phyloP scores from a whole-genome alignment of 805 yeast species.

The Myxozyma neglecta region DNA sequence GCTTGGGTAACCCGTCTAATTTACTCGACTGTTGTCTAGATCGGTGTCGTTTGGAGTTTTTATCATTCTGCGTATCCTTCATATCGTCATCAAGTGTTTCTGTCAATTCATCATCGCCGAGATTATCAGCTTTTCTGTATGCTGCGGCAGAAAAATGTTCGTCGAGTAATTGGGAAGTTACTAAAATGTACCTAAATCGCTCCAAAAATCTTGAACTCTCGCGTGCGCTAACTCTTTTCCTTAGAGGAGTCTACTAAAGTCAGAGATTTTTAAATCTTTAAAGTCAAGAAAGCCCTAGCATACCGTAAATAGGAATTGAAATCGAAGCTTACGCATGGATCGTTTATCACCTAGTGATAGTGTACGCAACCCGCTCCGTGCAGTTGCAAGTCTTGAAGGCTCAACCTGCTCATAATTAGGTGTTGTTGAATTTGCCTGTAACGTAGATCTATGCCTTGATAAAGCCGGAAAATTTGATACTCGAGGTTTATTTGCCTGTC shows the following conservation, averaged over 20 bases:
- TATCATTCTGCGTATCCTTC: background rate
- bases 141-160: conserved; percentile 35
- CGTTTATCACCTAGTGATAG: conserved; percentile 14
- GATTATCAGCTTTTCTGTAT: background rate
- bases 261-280: background rate
- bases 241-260: conserved; percentile 18
- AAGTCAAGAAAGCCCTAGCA: background rate
- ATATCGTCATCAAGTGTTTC: background rate
- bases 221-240: conserved; percentile 12
- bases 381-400: background rate
- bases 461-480: background rate
- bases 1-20: conserved; percentile 7
- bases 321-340: conserved; percentile 20
- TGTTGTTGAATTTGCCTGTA: background rate
- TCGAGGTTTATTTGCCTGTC: background rate
- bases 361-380: conserved; percentile 4
- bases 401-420: background rate
- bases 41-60: too few species aligned
- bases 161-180: conserved; percentile 52
- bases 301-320: conserved; percentile 25
- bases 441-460: background rate
- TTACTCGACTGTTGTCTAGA: background rate
- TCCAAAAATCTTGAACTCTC: conserved; percentile 47
- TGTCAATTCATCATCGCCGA: background rate
- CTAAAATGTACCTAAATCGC: conserved; percentile 52